Conservation (phyloP, 73 alveolate genomes). For the Stentor coeruleus region DNA sequence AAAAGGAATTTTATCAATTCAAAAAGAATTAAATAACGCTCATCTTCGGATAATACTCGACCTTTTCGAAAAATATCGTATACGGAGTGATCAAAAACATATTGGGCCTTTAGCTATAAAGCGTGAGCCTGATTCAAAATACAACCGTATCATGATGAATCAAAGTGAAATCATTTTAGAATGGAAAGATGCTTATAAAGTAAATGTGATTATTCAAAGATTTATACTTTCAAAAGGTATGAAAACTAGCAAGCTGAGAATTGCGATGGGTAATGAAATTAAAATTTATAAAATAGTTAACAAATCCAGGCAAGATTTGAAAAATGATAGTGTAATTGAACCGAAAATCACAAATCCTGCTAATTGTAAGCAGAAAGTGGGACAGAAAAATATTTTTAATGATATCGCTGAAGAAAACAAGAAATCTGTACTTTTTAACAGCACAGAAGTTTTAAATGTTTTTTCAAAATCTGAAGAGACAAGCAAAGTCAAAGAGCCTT, state of each 20-base stretch:
- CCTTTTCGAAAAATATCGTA: background rate
- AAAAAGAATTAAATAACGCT: background rate
- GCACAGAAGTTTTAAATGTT: too few species aligned
- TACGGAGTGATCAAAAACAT: background rate
- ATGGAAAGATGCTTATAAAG: conserved; percentile 11
- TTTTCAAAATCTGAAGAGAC: too few species aligned
- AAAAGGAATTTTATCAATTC: background rate
- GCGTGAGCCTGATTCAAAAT: background rate
- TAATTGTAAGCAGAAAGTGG: too few species aligned
- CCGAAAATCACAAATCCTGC: too few species aligned
- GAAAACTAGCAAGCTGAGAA: conserved; percentile 14
- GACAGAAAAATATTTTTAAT: too few species aligned
- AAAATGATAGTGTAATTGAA: background rate
- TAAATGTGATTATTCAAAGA: conserved; percentile 1
- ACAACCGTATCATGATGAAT: background rate
- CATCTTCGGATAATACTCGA: background rate
- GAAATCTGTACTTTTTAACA: too few species aligned
- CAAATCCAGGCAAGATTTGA: background rate
- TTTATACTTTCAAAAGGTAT: conserved; percentile 19
- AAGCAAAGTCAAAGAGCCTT: too few species aligned
- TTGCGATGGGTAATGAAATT: background rate
- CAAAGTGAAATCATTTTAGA: conserved; percentile 4
- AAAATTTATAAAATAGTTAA: conserved; percentile 13
- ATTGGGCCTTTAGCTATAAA: background rate
- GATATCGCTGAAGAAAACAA: too few species aligned